Base-by-base conservation (phyloP, 2,329 filamentous ascomycete species). In the Beauveria varroae region DNA sequence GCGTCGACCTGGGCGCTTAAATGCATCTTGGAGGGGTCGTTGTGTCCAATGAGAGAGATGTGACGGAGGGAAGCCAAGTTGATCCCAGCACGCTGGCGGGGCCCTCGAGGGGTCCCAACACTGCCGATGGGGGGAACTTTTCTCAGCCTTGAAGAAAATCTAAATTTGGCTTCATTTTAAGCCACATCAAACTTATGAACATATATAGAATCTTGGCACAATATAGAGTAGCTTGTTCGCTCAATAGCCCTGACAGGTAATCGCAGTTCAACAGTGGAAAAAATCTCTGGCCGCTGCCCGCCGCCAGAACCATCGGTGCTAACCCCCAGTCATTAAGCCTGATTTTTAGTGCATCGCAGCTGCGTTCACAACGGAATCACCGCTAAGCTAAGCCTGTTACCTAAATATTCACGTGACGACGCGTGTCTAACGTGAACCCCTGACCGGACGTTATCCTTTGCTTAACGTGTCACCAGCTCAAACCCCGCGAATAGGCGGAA, bases 1-100 rank as follows among this genome's bases (percentile, higher is more conserved):
- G 63, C 65, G 64, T 67, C 58, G 62, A 65, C 57, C 65, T 69
- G 68, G 69, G 69, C 69, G 69, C 69, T 71, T 71, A 71, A 66
- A 64, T 64, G 64, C 67, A 62, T 57, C 43, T 46, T 62, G 47
- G 53, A 52, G 60, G 54, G 60, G 60, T 57, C 46, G 24, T 52
- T 22, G 22, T 8, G 54, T 49, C 65, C 65, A 63, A 63, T 65
- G 59, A 63, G 62, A 61, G 64, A 51, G 46, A 28, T 24, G 47
- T 30, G 46, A 57, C 3, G 14, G 40, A 18, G n/a, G 18, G 54
- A 43, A 18, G n/a, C n/a, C 54, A 44, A 47, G 28, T 37, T 47
- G 41, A 47, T 28, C 55, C 55, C 22, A 24, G 55, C 44, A 50
- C 8, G 8, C 28, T 37, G 9, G 54, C 20, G 54, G 54, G 54